A percentile compares a stretch with the other conserved stretches of the same genome.
Conservation (phyloP, 2,329 filamentous ascomycete species). For the Epichloe sp. region DNA sequence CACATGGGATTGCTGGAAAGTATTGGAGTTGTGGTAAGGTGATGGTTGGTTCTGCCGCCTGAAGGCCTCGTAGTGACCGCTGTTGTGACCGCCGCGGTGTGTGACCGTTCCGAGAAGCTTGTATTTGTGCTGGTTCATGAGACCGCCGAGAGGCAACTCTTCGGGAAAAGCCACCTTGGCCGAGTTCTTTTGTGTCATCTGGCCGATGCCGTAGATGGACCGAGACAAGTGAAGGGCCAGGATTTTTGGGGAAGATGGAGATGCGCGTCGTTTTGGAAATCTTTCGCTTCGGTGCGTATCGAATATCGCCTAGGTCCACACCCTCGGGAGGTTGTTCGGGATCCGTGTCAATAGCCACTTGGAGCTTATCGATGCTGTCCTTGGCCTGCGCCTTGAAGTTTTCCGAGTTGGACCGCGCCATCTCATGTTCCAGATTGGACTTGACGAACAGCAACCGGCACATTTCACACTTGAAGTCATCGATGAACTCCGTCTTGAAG, state of each 20-base stretch:
- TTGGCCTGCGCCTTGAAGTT: constrained; percentile 37
- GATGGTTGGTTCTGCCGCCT: constrained; percentile 67
- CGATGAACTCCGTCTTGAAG: constrained; percentile 90
- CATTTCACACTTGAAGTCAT: constrained; percentile 91
- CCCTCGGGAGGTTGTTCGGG: constrained; percentile 65
- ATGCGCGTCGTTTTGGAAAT: constrained; percentile 85
- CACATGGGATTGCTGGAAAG: constrained; percentile 61
- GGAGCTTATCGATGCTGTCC: constrained; percentile 50
- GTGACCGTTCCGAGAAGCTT: constrained; percentile 78
- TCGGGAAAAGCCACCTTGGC: constrained; percentile 92
- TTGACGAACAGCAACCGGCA: constrained; percentile 78
- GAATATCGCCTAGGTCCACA: constrained; percentile 61
- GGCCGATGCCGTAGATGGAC: constrained; percentile 73
- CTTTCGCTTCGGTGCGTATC: constrained; percentile 62
- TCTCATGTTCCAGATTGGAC: constrained; percentile 46
- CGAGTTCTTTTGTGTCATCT: constrained; percentile 77
- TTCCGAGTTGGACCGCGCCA: constrained; percentile 40
- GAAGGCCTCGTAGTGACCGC: constrained; percentile 95
- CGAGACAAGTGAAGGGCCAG: constrained; percentile 85
- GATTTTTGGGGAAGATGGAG: constrained; percentile 71
- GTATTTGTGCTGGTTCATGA: constrained; percentile 68
- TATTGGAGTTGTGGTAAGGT: constrained; percentile 71
- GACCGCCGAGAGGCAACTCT: constrained; percentile 64
- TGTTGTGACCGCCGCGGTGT: constrained; percentile 91
- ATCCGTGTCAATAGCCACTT: constrained; percentile 59